Evolutionary conservation across 2,329 filamentous ascomycete genomes (phyloP), one percentile per base, ranked within the genome.

Genomic region (Pseudodiploospora longispora): DNA sequence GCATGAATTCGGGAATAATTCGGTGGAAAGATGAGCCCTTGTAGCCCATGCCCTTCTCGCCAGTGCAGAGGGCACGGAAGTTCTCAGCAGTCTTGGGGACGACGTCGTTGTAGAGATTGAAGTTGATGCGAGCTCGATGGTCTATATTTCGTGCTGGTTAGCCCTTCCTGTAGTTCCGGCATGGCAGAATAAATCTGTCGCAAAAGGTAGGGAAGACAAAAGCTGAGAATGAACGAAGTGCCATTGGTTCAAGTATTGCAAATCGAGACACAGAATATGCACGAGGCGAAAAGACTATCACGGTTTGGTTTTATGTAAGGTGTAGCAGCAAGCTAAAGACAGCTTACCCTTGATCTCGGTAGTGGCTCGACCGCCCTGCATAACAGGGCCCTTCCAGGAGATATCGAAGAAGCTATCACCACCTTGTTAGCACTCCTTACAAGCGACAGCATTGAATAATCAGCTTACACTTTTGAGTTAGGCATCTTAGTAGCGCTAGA

Each of bases 1-100:
- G 83, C 89, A 95, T 95, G 79, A 95, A 95, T 47, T 87, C 68
- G 57, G 85, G 85, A 70, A 95, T 95, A 70, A 95, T 83, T 59
- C 89, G 87, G 80, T 95, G 88, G 83, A 95, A 95, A 55, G 78
- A 76, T 58, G 87, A 93, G 63, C 80, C 81, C 67, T 78, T 69
- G 78, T 94, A 95, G 58, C 87, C 87, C 68, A 85, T 83, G 62
- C 86, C 87, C 72, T 87, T 80, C 75, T 86, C 78, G 56, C 76
- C 76, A 52, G 82, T 88, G 83, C 85, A 89, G 61, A 93, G 85
- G 65, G 81, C 80, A 56, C 78, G 79, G 82, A 94, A 94, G 81
- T 93, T 93, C 67, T 78, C 74, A 57, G 78, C 75, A 45, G 91
- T 96, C 81, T 85, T 93, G 68, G 91, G 91, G 65, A 95, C 88